These are phyloP conservation scores for Akanthomyces muscarius DNA, from an alignment of 2,329 filamentous ascomycete genomes.

Conservation along the genomic window DNA sequence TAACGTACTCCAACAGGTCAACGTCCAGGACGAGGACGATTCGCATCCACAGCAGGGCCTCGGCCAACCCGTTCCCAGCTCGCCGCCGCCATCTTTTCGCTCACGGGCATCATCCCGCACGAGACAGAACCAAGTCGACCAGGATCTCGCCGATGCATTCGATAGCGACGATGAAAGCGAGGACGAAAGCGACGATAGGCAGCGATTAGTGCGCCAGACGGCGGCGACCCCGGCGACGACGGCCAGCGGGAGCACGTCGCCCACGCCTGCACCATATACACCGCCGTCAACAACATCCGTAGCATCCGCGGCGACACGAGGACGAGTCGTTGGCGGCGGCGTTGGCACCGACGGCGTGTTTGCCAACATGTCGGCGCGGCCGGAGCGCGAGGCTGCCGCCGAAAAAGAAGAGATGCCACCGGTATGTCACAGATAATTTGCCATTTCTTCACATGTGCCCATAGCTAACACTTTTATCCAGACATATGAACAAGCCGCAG, in stretches of 20 bases:
- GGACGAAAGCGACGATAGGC: conserved; percentile 70
- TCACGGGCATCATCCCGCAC: conserved; percentile 66
- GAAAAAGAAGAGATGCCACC: conserved; percentile 87
- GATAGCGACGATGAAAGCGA: conserved; percentile 76
- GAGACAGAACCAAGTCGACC: conserved; percentile 54
- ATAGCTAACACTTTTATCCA: conserved; percentile 34
- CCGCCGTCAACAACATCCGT: conserved; percentile 33
- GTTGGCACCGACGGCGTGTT: conserved; percentile 92
- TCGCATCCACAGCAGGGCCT: conserved; percentile 21
- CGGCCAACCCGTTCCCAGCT: conserved; percentile 46
- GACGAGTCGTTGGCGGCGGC: conserved; percentile 61
- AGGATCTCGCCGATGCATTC: conserved; percentile 89
- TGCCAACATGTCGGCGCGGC: conserved; percentile 89
- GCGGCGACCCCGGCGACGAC: conserved; percentile 33
- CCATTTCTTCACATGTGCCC: no score
- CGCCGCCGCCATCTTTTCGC: conserved; percentile 79
- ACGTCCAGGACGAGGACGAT: conserved; percentile 56
- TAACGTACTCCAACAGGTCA: conserved; percentile 42
- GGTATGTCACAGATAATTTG: conserved; percentile 51
- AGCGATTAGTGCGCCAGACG: conserved; percentile 74
- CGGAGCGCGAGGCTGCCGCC: conserved; percentile 64
- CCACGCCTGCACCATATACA: conserved; percentile 22
- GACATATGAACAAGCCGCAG: conserved; percentile 98
- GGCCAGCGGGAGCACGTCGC: conserved; percentile 11
- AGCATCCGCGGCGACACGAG: conserved; percentile 24